Conservation (phyloP, 2,329 filamentous ascomycete genomes). For the Penicillium palitans region DNA sequence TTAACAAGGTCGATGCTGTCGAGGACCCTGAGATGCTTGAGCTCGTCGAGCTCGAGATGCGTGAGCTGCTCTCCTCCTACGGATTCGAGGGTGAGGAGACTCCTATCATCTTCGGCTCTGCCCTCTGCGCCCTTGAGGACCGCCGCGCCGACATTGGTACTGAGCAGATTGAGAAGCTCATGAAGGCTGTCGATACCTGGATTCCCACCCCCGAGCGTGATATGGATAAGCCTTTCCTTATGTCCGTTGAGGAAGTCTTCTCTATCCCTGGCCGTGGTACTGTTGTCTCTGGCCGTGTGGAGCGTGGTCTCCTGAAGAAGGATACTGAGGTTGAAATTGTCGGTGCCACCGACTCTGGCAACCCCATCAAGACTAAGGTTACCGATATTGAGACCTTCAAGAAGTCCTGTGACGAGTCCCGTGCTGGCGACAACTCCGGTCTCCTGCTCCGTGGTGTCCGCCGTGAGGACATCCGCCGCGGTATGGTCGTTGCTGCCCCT, state of each 20-base stretch:
- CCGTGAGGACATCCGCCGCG: conserved; percentile 89
- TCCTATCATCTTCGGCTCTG: conserved; percentile 94
- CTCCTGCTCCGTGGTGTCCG: conserved; percentile 93
- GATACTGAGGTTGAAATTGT: conserved; percentile 94
- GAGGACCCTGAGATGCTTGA: conserved; percentile 99
- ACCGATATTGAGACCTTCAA: conserved; percentile 99
- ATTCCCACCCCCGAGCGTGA: conserved; percentile 94
- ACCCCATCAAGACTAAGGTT: conserved; percentile 93
- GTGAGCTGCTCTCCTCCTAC: conserved; percentile 87
- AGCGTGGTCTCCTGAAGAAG: conserved; percentile 91
- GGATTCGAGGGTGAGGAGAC: conserved; percentile 98
- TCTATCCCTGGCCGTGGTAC: conserved; percentile 92
- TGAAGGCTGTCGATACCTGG: conserved; percentile 88
- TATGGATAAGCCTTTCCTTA: conserved; percentile 97
- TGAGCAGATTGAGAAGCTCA: conserved; percentile 85
- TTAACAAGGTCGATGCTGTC: conserved; percentile 98
- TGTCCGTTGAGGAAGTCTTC: conserved; percentile 95
- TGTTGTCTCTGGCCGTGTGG: conserved; percentile 93
- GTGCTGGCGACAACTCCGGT: conserved; percentile 96
- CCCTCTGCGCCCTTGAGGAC: conserved; percentile 87
- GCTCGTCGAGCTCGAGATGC: conserved; percentile 99
- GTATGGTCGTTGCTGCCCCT: conserved; percentile 89
- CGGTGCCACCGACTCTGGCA: conserved; percentile 68
- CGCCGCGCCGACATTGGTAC: conserved; percentile 83
- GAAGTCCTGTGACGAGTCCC: conserved; percentile 96